Conservation (phyloP, 768 basidiomycete species). For the Mycena indigotica region DNA sequence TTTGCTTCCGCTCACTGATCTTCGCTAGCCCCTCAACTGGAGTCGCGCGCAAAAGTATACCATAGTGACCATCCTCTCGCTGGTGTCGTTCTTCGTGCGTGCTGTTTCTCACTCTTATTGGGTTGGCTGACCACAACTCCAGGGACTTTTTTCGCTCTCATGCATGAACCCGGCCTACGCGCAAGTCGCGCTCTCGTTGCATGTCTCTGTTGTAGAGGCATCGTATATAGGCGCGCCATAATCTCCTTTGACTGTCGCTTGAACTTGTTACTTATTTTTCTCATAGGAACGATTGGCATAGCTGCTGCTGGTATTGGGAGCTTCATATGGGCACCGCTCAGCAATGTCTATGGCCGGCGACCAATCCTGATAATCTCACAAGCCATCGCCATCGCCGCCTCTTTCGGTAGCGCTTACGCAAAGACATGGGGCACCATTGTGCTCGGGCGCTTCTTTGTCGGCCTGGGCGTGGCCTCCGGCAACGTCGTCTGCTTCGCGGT, state of each 20-base stretch:
- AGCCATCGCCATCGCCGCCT: slow-evolving; percentile 20
- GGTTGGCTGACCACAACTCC: not conserved
- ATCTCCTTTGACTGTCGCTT: not conserved
- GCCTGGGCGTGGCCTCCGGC: slow-evolving; percentile 19
- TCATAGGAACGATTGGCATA: slow-evolving; percentile 22
- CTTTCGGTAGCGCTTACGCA: slow-evolving; percentile 20
- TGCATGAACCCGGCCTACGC: slow-evolving; percentile 27
- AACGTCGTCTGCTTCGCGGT: slow-evolving; percentile 20
- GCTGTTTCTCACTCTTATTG: too few species aligned
- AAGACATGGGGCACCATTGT: slow-evolving; percentile 18
- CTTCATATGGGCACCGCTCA: slow-evolving; percentile 28
- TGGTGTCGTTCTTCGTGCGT: slow-evolving; percentile 25
- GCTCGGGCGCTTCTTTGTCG: slow-evolving; percentile 21
- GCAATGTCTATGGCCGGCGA: slow-evolving; percentile 30
- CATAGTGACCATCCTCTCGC: slow-evolving; percentile 17
- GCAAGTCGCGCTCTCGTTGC: slow-evolving; percentile 15
- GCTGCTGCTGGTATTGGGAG: slow-evolving; percentile 21
- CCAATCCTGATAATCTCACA: slow-evolving; percentile 25
- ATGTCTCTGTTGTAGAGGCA: slow-evolving; percentile 12
- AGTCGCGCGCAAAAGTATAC: slow-evolving; percentile 20
- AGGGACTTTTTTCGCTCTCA: slow-evolving; percentile 23
- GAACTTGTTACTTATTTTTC: not conserved
- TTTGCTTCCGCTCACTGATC: not conserved
- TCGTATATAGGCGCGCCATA: slow-evolving; percentile 21
- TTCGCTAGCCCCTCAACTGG: slow-evolving; percentile 28